Percentiles rank a stretch among this genome's conserved stretches.
Evolutionary conservation across 257 asterid genomes (phyloP).

Genomic region (Cynanchum wilfordii): DNA sequence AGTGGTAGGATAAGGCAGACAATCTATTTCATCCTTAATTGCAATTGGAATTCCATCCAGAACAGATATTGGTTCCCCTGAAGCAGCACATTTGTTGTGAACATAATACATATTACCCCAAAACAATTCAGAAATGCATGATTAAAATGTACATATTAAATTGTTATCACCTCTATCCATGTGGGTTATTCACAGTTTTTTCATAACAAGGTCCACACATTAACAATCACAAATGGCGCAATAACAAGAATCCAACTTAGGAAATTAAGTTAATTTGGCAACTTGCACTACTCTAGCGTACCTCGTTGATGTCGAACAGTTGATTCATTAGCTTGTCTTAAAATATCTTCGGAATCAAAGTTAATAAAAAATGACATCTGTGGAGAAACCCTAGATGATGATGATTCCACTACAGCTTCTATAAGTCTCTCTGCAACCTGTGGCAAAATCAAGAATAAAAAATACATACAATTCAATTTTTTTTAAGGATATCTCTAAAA

Average conservation of each 20-base stretch:
- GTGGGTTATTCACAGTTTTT: too few relatives aligned
- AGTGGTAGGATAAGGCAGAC: conserved; percentile 88
- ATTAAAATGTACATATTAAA: not conserved
- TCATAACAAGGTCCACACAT: too few relatives aligned
- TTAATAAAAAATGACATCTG: conserved; percentile 76
- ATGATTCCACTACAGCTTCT: conserved; percentile 47
- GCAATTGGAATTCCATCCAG: conserved; percentile 86
- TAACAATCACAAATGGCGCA: too few relatives aligned
- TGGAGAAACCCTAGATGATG: conserved; percentile 32
- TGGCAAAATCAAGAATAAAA: not conserved
- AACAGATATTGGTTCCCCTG: conserved; percentile 68
- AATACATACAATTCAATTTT: too few relatives aligned
- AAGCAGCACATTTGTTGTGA: not conserved
- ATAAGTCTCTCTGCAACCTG: conserved; percentile 66
- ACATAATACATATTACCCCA: not conserved
- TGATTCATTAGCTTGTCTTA: conserved; percentile 66
- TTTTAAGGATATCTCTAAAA: too few relatives aligned
- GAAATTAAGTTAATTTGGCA: too few relatives aligned
- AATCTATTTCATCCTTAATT: conserved; percentile 84
- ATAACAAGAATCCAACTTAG: too few relatives aligned
- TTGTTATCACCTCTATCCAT: too few relatives aligned
- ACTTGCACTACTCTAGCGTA: not conserved
- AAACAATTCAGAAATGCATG: not conserved
- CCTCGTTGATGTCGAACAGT: conserved; percentile 64
- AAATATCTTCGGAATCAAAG: conserved; percentile 44